Base-by-base conservation (phyloP, 352 stramenopile genomes). In the Globisporangium takayamanum region DNA sequence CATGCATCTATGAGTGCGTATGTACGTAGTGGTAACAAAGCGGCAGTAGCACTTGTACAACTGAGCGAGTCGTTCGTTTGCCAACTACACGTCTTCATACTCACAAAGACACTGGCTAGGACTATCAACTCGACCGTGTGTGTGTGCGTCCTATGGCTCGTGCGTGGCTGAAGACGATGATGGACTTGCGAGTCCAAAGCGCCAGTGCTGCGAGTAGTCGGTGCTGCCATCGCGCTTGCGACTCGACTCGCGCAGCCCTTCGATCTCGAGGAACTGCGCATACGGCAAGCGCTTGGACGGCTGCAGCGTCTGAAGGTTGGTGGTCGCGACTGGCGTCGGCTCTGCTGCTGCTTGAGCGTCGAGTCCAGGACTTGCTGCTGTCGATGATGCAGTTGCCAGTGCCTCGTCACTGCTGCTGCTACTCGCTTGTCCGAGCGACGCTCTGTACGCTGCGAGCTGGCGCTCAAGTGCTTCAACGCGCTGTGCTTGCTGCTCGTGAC, bases 181-280 rank as follows among this genome's bases (percentile, higher is more conserved):
- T 39, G 33, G 33, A 39, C 33, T 39, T 39, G 33, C 41, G 41
- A 45, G 16, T 5, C 14, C 41, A 45, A 45, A 16, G 41, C 41
- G 41, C 41, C 41, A 45, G 41, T 45, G 41, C 41, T 45, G 41
- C 10, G 74, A 74, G 60, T 82, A 82, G 50, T 76, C 68, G 10
- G 80, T 64, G 18, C 63, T 65, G 1, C 70, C 63, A 3, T 73
- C 56, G 18, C 70, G 67, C 42, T 77, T 72, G 48, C 66, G 64
- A 39, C 76, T 84, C 8, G 84, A 93, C 59, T 93, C 84, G 3
- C 84, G 81, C 11, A 93, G 36, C 0, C 84, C 84, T 68, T 93
- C 84, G 47, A 93, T 89, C 59, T 93, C 84, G 25, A 93, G 72
- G 14, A 68, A 87, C 39, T 87, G 80, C 8, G 84, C 84, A 50